Conservation (phyloP, 441 rosid species). For the Hura crepitans region DNA sequence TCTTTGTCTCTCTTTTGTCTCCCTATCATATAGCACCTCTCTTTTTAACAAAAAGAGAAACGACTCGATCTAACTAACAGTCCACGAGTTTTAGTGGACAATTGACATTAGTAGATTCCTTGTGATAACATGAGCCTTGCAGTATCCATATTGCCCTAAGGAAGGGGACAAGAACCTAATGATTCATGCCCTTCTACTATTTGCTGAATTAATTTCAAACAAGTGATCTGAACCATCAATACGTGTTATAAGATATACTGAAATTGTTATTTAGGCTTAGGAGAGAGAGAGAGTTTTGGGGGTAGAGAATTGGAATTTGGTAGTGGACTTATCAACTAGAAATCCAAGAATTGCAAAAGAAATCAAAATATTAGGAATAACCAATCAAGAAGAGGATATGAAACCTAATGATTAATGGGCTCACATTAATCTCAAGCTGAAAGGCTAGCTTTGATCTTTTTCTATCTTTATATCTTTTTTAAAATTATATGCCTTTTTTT, state of each 20-base stretch:
- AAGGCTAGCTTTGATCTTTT: conserved; percentile 61
- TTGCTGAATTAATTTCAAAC: background rate
- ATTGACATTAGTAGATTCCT: too few relatives aligned
- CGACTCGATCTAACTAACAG: too few relatives aligned
- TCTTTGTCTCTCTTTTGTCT: too few relatives aligned
- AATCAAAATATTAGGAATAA: conserved; percentile 34
- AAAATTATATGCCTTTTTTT: background rate
- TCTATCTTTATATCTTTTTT: background rate
- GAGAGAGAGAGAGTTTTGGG: background rate
- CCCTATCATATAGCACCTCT: too few relatives aligned
- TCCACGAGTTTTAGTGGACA: too few relatives aligned
- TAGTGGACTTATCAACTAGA: background rate
- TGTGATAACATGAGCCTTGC: too few relatives aligned
- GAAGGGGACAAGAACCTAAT: too few relatives aligned
- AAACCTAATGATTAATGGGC: conserved; percentile 63
- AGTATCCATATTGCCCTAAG: too few relatives aligned
- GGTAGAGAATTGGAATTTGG: background rate
- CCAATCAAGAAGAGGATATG: conserved; percentile 68
- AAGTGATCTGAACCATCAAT: background rate
- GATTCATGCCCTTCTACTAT: background rate
- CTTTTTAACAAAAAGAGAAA: too few relatives aligned
- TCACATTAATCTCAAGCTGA: conserved; percentile 88
- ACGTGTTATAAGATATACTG: background rate
- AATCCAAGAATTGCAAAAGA: background rate
- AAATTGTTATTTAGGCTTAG: background rate